Evolutionary conservation across 768 basidiomycete species (phyloP).

Genomic region (Tulasnella sp.): DNA sequence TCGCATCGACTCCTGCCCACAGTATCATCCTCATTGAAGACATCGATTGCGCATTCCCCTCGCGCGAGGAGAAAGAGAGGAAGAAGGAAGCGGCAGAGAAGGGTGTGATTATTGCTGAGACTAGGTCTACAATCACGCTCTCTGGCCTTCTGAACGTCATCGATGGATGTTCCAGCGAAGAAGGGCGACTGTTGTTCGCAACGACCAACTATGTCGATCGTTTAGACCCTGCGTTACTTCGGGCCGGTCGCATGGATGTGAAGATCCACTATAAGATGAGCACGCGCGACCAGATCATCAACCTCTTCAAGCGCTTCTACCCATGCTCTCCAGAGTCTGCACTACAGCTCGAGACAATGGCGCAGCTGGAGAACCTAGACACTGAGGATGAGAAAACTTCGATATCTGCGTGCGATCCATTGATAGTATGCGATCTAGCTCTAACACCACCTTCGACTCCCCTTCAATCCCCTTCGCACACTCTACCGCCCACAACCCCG

Average conservation of each 20-base stretch:
- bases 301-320: conserved; percentile 45
- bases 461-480: not conserved
- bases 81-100: conserved; percentile 10
- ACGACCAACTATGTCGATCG: conserved; percentile 48
- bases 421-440: not conserved
- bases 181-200: conserved; percentile 50
- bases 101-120: conserved; percentile 15
- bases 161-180: conserved; percentile 48
- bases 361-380: not conserved
- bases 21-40: conserved; percentile 50
- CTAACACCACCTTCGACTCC: conserved; percentile 2
- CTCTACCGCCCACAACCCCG: not conserved
- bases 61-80: conserved; percentile 33
- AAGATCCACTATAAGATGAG: conserved; percentile 44
- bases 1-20: conserved; percentile 38
- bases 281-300: conserved; percentile 35
- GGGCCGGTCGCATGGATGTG: conserved; percentile 47
- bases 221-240: conserved; percentile 44
- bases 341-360: not conserved
- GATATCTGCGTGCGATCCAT: too few relatives aligned
- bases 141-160: conserved; percentile 47
- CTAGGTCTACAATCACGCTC: conserved; percentile 35
- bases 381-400: not conserved
- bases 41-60: conserved; percentile 48
- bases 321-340: conserved; percentile 23